Conservation (phyloP, 1,139 yeast genomes). For the Suhomyces ambrosiae region DNA sequence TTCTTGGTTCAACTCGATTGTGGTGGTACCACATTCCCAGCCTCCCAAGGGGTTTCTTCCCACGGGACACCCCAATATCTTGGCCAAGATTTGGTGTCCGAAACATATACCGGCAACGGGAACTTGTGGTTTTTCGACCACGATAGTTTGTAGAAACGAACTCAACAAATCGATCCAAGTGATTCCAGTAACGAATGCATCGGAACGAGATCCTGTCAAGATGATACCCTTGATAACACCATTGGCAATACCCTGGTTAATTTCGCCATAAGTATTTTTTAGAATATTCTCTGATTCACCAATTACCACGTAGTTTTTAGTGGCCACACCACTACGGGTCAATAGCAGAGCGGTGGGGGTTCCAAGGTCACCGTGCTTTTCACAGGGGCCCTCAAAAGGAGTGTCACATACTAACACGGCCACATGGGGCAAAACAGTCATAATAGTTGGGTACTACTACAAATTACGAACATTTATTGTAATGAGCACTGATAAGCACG, state of each 20-base stretch:
- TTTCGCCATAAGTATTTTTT: slow-evolving; percentile 19
- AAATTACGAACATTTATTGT: background rate
- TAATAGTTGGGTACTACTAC: background rate
- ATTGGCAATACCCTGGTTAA: slow-evolving; percentile 27
- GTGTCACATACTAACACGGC: slow-evolving; percentile 54
- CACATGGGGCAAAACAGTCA: slow-evolving; percentile 27
- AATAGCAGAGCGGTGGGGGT: slow-evolving; percentile 38
- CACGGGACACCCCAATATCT: slow-evolving; percentile 64
- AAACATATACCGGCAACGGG: slow-evolving; percentile 75
- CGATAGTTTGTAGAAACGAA: slow-evolving; percentile 37
- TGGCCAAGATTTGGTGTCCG: slow-evolving; percentile 80
- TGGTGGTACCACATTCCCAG: slow-evolving; percentile 72
- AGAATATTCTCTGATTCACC: slow-evolving; percentile 9
- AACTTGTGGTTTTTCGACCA: slow-evolving; percentile 19
- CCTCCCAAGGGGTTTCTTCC: slow-evolving; percentile 57
- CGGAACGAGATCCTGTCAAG: slow-evolving; percentile 67
- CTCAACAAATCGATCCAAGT: slow-evolving; percentile 57
- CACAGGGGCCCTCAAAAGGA: slow-evolving; percentile 32
- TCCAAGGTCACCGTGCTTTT: slow-evolving; percentile 53
- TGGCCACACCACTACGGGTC: slow-evolving; percentile 10
- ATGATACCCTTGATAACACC: slow-evolving; percentile 49
- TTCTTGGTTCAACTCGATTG: slow-evolving; percentile 47
- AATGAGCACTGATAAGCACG: no score
- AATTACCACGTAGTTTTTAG: slow-evolving; percentile 46
- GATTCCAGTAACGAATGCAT: slow-evolving; percentile 51